Conservation (phyloP, 2,329 filamentous ascomycete genomes). For the Xylariaceae sp. region DNA sequence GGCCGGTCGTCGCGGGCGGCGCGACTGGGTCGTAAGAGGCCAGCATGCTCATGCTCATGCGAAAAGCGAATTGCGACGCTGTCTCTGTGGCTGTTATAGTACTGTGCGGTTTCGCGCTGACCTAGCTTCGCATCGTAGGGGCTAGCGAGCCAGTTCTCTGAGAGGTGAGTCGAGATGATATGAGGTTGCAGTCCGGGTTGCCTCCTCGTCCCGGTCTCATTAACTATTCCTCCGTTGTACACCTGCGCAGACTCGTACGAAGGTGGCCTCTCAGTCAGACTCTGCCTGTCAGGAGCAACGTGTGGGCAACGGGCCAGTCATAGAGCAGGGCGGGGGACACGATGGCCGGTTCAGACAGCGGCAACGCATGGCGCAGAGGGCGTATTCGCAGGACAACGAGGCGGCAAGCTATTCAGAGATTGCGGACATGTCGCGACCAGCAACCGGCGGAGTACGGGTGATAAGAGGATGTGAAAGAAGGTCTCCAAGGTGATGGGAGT, state of each 20-base stretch:
- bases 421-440: too few species aligned
- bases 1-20: conserved; percentile 18
- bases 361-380: conserved; percentile 13
- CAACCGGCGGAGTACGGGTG: too few species aligned
- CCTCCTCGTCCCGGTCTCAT: not conserved
- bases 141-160: not conserved
- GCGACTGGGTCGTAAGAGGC: conserved; percentile 20
- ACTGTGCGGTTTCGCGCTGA: too few species aligned
- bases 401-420: too few species aligned
- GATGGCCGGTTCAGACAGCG: conserved; percentile 5
- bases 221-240: not conserved
- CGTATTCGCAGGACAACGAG: conserved; percentile 1
- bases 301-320: conserved; percentile 5
- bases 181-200: not conserved
- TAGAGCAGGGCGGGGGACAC: conserved; percentile 10
- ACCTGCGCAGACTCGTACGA: conserved; percentile 3
- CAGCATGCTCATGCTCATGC: conserved; percentile 21
- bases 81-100: too few species aligned
- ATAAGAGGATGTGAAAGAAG: too few species aligned
- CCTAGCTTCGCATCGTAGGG: conserved; percentile 14
- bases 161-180: not conserved
- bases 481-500: too few species aligned
- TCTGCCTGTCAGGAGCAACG: conserved; percentile 2
- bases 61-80: conserved; percentile 7
- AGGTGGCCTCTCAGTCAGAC: not conserved